A percentile compares a stretch with the other conserved stretches of the same genome.
These are phyloP conservation scores for Claviceps spartinae DNA, from an alignment of 2,329 filamentous ascomycete genomes.

Conservation along the genomic window DNA sequence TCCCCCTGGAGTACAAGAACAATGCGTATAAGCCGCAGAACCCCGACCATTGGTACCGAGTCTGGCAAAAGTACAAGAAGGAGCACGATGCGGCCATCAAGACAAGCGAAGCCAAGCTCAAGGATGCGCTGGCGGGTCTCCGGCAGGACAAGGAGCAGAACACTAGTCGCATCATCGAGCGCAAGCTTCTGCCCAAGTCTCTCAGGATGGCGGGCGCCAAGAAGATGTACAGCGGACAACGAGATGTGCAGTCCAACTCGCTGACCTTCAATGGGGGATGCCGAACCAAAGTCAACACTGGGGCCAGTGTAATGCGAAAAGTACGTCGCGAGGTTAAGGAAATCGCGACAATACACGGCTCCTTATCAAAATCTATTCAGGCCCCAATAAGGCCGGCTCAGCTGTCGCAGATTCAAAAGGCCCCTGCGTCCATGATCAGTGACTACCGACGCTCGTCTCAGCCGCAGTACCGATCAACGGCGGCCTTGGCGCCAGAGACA, in stretches of 20 bases:
- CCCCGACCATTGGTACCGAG: constrained; percentile 59
- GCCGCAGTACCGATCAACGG: constrained; percentile 16
- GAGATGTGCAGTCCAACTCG: constrained; percentile 17
- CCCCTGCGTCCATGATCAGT: constrained; percentile 40
- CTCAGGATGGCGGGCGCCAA: constrained; percentile 18
- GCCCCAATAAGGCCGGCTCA: constrained; percentile 18
- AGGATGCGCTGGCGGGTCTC: constrained; percentile 41
- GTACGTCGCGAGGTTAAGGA: constrained; percentile 43
- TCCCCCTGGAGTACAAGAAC: constrained; percentile 47
- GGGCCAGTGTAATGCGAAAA: constrained; percentile 41
- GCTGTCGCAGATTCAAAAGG: constrained; percentile 29
- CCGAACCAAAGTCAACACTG: constrained; percentile 37
- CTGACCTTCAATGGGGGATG: constrained; percentile 34
- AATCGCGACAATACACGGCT: constrained; percentile 33
- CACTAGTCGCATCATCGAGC: constrained; percentile 41
- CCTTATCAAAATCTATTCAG: constrained; percentile 23
- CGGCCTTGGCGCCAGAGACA: constrained; percentile 10
- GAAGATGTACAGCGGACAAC: constrained; percentile 15
- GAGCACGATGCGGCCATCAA: constrained; percentile 44
- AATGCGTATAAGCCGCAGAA: constrained; percentile 53
- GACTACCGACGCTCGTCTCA: constrained; percentile 34
- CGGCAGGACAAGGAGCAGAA: constrained; percentile 44
- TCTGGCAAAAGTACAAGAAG: constrained; percentile 57
- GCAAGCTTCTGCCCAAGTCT: constrained; percentile 29
- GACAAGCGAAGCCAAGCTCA: constrained; percentile 45